Conservation (phyloP, 169 alveolate genomes). For the Eimeria necatrix region DNA sequence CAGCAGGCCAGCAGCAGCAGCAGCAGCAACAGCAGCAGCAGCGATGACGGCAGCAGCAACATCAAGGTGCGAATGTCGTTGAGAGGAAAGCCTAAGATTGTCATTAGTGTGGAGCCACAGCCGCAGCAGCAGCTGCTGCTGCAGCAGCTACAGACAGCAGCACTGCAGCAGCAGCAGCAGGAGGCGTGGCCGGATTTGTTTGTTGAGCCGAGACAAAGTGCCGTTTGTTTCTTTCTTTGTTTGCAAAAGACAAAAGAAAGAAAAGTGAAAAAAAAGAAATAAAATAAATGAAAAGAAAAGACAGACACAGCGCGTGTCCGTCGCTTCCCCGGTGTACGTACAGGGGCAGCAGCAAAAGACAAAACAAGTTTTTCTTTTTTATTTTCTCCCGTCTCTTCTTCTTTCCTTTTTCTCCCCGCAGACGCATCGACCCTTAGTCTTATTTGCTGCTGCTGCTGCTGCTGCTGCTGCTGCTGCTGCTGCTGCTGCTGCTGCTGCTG, state of each 20-base stretch:
- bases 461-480: constrained; percentile 3
- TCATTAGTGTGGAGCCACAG: too few relatives aligned
- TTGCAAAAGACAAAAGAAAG: neutral
- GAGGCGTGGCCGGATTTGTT: too few relatives aligned
- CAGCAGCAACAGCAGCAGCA: neutral
- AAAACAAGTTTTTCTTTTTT: neutral
- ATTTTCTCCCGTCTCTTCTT: neutral
- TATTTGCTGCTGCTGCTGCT: neutral
- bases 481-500: neutral
- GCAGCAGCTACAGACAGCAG: neutral
- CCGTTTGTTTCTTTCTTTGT: too few relatives aligned
- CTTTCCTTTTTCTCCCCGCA: neutral
- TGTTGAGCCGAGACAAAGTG: too few relatives aligned
- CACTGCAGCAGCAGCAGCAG: neutral
- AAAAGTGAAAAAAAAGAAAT: neutral
- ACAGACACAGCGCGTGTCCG: neutral
- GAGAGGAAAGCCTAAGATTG: neutral
- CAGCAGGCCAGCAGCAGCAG: neutral
- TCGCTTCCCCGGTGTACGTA: too few relatives aligned
- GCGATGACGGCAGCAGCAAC: neutral
- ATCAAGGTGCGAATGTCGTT: neutral
- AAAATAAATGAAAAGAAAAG: neutral
- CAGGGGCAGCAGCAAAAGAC: too few relatives aligned
- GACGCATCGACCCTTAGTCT: neutral
- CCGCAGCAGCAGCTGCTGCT: neutral